phyloP scores from a whole-genome alignment of 192 early-diverging fungal species.

The Linnemannia exigua region DNA sequence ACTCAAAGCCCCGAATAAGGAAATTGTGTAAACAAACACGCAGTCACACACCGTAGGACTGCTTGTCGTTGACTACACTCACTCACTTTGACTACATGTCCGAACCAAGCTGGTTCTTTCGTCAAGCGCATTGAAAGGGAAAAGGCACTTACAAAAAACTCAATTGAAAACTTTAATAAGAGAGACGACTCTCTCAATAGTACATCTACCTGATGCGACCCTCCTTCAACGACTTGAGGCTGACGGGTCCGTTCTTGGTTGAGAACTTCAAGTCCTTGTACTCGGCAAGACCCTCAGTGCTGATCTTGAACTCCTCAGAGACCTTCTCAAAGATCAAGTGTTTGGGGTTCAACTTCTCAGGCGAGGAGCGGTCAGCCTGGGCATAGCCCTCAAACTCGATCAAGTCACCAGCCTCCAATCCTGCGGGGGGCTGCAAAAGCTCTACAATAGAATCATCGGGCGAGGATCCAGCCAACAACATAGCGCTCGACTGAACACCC shows the following conservation, averaged over 20 bases:
- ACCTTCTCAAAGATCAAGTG: constrained; percentile 75
- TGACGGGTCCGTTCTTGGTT: constrained; percentile 62
- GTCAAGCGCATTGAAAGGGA: no score
- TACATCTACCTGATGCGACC: constrained; percentile 55
- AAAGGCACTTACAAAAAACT: background rate
- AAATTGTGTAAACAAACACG: constrained; percentile 14
- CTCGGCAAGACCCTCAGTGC: constrained; percentile 60
- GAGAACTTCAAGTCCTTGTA: constrained; percentile 70
- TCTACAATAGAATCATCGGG: constrained; percentile 69
- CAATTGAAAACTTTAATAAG: constrained; percentile 4
- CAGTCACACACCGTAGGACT: background rate
- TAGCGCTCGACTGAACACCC: constrained; percentile 72
- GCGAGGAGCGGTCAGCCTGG: constrained; percentile 49
- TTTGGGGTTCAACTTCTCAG: constrained; percentile 72
- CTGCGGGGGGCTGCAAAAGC: constrained; percentile 67
- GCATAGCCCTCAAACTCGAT: constrained; percentile 69
- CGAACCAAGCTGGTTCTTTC: no score
- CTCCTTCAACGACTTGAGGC: constrained; percentile 59
- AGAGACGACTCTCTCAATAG: background rate
- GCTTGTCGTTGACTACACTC: no score
- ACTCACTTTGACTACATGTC: no score
- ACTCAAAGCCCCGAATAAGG: constrained; percentile 14
- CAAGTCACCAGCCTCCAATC: constrained; percentile 64
- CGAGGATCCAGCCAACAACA: constrained; percentile 72
- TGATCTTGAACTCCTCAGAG: constrained; percentile 63